Evolutionary conservation across 169 alveolate genomes (phyloP), one percentile per base, ranked within the genome.

Genomic region (Pseudocohnilembus persalinus): DNA sequence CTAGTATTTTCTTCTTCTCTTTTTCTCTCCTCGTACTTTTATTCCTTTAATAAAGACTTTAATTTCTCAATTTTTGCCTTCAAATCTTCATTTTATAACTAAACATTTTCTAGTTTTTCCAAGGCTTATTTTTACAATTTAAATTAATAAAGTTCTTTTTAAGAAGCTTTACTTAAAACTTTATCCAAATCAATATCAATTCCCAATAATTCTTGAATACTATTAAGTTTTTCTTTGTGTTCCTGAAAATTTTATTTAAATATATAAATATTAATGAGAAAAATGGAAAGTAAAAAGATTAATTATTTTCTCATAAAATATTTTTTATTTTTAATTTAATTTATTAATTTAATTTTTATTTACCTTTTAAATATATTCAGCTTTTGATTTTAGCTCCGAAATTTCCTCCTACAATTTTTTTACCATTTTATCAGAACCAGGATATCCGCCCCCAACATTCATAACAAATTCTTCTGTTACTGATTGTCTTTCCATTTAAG

Each of bases 131-230:
- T 86, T 76, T 86, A 63, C 27, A 86, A 29, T 31, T 86, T 86
- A 27, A 75, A 86, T 31, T 86, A 25, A 30, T 80, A 32, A 27
- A 86, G 81, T 31, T 86, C 90, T 86, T 86, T 78, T 72, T 83
- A 76, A 72, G 83, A 65, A 6, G 87, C 35, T 49, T 63, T 81
- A 63, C 83, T 35, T n/a, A 86, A 80, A 33, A 86, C 35, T 65
- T 80, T 80, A 29, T 86, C 90, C 64, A 86, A 75, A 74, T 86
- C 90, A 0, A 86, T 80, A 72, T 86, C 90, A 25, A 86, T 33
- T 33, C 83, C 90, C 64, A 86, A 75, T 73, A 86, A 64, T 27
- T 73, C 81, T 33, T 86, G 74, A 32, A 86, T 74, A 30, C 80
- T 82, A 0, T 85, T 35, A 68, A 86, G 63, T 65, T 86, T 86